phyloP scores from a whole-genome alignment of 2,329 filamentous ascomycete genomes.

The Coniochaeta ligniaria region DNA sequence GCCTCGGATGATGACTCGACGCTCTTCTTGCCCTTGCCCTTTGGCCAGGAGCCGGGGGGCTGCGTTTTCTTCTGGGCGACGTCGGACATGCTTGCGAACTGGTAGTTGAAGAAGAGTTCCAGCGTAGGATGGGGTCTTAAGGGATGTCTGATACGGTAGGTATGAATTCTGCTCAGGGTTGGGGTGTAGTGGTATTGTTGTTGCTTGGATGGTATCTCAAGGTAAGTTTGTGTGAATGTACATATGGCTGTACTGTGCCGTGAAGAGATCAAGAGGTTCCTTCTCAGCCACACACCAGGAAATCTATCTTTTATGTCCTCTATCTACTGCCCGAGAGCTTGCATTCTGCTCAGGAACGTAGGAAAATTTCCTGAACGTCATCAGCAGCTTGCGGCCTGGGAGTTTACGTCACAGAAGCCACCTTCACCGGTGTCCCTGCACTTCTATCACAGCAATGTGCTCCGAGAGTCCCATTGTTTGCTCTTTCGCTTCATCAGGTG shows the following conservation, averaged over 20 bases:
- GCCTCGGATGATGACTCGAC: slow-evolving; percentile 8
- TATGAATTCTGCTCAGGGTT: background rate
- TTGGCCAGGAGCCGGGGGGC: slow-evolving; percentile 8
- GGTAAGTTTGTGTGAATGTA: background rate
- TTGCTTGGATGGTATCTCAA: background rate
- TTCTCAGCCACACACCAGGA: background rate
- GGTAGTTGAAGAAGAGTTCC: slow-evolving; percentile 8
- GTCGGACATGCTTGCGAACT: slow-evolving; percentile 11
- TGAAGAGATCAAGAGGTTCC: background rate
- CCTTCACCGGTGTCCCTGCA: background rate
- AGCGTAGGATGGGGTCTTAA: background rate
- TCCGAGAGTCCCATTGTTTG: background rate
- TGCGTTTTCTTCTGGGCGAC: slow-evolving; percentile 11
- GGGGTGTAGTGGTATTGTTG: background rate
- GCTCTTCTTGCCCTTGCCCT: slow-evolving; percentile 13
- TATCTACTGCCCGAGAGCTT: background rate
- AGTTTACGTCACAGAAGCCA: background rate
- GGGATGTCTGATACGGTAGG: background rate
- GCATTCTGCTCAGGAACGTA: background rate
- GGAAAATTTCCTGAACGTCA: background rate
- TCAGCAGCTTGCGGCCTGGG: background rate
- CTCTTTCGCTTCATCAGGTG: background rate
- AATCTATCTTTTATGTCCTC: background rate
- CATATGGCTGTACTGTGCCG: slow-evolving; percentile 2
- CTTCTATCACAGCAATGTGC: background rate